Evolutionary conservation across 2,329 filamentous ascomycete species (phyloP).

Genomic region (Graphilbum sp.): DNA sequence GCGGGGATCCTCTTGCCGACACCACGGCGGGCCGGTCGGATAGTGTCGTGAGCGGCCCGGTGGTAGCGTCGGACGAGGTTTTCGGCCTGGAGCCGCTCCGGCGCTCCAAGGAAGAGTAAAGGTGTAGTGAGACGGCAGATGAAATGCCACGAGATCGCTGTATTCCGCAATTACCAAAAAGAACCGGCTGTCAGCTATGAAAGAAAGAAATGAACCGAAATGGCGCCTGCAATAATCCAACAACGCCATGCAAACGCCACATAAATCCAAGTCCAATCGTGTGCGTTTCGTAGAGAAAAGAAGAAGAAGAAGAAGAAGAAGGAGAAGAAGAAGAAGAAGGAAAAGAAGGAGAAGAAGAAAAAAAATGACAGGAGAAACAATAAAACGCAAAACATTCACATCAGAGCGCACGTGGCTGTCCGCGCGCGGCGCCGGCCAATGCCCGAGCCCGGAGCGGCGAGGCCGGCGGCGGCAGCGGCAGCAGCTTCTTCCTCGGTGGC

Average conservation of each 20-base stretch:
- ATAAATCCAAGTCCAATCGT: background rate
- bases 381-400: conserved; percentile 7
- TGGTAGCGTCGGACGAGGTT: conserved; percentile 25
- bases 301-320: background rate
- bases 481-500: conserved; percentile 51
- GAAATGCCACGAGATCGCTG: too few relatives aligned
- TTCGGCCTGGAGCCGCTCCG: conserved; percentile 37
- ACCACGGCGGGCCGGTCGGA: background rate
- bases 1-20: conserved; percentile 16
- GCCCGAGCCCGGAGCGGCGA: conserved; percentile 49
- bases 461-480: conserved; percentile 44
- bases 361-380: background rate
- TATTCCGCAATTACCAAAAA: too few relatives aligned
- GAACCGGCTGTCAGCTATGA: too few relatives aligned
- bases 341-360: background rate
- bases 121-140: too few relatives aligned
- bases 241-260: background rate
- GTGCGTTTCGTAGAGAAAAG: background rate
- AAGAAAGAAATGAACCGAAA: background rate
- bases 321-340: background rate
- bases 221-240: background rate
- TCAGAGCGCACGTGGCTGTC: conserved; percentile 12
- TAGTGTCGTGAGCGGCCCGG: background rate
- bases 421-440: conserved; percentile 7
- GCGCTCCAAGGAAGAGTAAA: background rate